These are phyloP conservation scores for Aspergillus conjunctus DNA, from an alignment of 495 filamentous ascomycete genomes.

Conservation along the genomic window DNA sequence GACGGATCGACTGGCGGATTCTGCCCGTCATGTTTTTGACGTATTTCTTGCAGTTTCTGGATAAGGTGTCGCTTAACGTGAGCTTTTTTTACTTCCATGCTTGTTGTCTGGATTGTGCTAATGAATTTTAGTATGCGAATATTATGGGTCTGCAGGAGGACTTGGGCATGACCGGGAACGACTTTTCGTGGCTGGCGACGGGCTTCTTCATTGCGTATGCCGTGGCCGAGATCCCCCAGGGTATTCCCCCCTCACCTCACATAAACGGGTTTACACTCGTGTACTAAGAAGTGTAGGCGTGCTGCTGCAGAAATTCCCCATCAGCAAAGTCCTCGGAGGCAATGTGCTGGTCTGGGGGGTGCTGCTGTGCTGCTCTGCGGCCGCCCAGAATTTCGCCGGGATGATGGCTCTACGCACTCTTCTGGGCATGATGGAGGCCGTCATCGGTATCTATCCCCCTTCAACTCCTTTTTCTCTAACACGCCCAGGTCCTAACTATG, in stretches of 20 bases:
- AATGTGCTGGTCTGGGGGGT: constrained; percentile 63
- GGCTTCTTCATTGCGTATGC: constrained; percentile 59
- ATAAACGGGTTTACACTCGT: not conserved
- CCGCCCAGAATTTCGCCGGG: constrained; percentile 49
- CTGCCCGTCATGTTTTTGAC: constrained; percentile 61
- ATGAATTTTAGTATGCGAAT: constrained; percentile 56
- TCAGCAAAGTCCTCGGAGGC: constrained; percentile 56
- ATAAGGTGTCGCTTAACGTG: constrained; percentile 66
- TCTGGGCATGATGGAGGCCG: constrained; percentile 65
- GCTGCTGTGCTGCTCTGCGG: constrained; percentile 58
- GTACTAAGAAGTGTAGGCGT: constrained; percentile 19
- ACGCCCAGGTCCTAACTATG: not conserved
- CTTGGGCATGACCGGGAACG: constrained; percentile 52
- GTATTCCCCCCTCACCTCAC: constrained; percentile 26
- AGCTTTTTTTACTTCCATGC: constrained; percentile 19
- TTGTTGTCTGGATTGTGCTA: not conserved
- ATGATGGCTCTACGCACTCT: constrained; percentile 57
- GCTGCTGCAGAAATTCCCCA: constrained; percentile 55
- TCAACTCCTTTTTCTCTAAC: not conserved
- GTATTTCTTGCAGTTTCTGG: constrained; percentile 67
- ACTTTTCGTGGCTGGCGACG: constrained; percentile 58
- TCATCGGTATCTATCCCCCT: constrained; percentile 41
- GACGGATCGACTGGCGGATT: constrained; percentile 57
- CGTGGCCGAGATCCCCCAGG: constrained; percentile 57
- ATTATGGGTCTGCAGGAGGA: constrained; percentile 58